Evolutionary conservation across 495 filamentous ascomycete genomes (phyloP), one percentile per base, ranked within the genome.

Genomic region (Elasticomyces elasticus): DNA sequence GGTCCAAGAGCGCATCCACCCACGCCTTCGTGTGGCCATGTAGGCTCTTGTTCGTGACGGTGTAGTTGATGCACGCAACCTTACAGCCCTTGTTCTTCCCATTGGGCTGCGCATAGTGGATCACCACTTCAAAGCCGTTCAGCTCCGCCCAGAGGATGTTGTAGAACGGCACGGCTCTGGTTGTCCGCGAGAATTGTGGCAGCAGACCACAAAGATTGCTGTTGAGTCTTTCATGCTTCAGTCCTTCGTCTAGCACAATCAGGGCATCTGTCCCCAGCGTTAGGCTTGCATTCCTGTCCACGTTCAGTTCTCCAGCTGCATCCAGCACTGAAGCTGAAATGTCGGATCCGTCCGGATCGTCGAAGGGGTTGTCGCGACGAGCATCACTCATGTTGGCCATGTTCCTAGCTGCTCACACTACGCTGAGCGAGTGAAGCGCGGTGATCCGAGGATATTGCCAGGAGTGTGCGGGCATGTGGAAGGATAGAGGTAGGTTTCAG

Each of bases 131-230:
- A 42, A 72, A 76, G 10, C 74, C 69, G 11, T 70, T 74, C 49
- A 78, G 64, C 56, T 87, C 80, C 20, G 84, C 87, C 79, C 86
- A 94, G 28, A 98, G 81, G 37, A 98, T 69, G 65, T 95, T 85
- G 69, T 85, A 89, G 51, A 89, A 81, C 0, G 85, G 81, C 13
- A 96, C 85, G 12, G 69, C 63, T 19, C 67, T 64, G 15, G 71
- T 72, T 23, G 67, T 64, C 51, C 67, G 67, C 22, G 61, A 59
- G 13, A 56, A 44, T 19, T 48, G 27, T 15, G 70, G 68, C 41
- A 71, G 60, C 20, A 78, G 55, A 20, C 74, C 75, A 58, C 74
- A 77, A 62, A 74, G 76, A 52, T 69, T 59, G 22, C 45, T 22
- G 17, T 57, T 62, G 9, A 61, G 54, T 45, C 67, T 47, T 46